Evolutionary conservation across 1,284 basidiomycete species (phyloP).

Genomic region (Moniliella sp.): DNA sequence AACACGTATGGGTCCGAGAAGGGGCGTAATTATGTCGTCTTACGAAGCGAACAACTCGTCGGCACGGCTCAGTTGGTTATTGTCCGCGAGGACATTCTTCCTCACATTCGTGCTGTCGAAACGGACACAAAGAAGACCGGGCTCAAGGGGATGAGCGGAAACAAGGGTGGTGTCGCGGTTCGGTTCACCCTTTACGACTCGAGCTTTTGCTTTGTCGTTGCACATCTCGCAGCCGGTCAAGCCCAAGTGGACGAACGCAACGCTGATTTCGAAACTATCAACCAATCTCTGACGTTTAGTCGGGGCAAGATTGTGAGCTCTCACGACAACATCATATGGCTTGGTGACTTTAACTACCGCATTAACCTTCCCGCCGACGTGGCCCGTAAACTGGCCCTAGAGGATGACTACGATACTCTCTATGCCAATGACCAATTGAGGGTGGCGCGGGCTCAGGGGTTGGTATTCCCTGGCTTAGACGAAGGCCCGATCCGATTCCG

Average conservation of each 20-base stretch:
- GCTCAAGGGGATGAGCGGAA: constrained; percentile 82
- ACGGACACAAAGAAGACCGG: constrained; percentile 86
- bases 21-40: constrained; percentile 54
- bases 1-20: constrained; percentile 42
- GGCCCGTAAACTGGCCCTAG: constrained; percentile 47
- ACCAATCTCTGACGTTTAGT: constrained; percentile 57
- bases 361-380: constrained; percentile 63
- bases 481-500: constrained; percentile 71
- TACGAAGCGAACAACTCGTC: constrained; percentile 83
- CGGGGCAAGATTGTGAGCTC: constrained; percentile 66
- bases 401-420: constrained; percentile 51
- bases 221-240: constrained; percentile 84
- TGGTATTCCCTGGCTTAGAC: constrained; percentile 58
- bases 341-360: constrained; percentile 83
- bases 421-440: constrained; percentile 47
- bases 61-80: constrained; percentile 76
- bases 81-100: constrained; percentile 53
- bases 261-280: constrained; percentile 72
- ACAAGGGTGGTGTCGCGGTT: constrained; percentile 69
- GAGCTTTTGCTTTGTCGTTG: constrained; percentile 79
- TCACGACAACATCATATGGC: constrained; percentile 75
- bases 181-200: constrained; percentile 74
- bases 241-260: constrained; percentile 71
- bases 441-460: constrained; percentile 5
- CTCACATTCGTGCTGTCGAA: constrained; percentile 69